These are phyloP conservation scores for Penicillium sp. DNA, from an alignment of 2,329 filamentous ascomycete genomes.

Conservation along the genomic window DNA sequence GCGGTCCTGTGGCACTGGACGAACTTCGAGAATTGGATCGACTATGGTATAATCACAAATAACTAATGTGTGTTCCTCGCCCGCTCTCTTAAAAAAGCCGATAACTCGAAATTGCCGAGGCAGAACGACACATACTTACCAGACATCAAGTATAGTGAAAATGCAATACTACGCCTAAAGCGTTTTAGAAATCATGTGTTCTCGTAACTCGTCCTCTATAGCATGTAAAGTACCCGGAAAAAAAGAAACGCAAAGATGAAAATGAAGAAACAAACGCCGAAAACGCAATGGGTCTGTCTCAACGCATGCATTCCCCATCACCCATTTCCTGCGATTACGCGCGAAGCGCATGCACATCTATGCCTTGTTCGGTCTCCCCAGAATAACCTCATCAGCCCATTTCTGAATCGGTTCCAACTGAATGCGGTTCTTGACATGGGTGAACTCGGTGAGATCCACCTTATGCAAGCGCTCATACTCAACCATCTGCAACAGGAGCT, in stretches of 20 bases:
- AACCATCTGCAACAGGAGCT: slow-evolving; percentile 89
- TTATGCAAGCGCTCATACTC: slow-evolving; percentile 81
- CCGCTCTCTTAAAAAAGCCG: background rate
- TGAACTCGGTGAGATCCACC: slow-evolving; percentile 83
- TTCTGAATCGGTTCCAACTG: slow-evolving; percentile 72
- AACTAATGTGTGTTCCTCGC: background rate
- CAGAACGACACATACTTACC: background rate
- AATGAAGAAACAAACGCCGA: slow-evolving; percentile 16
- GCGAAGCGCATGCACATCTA: slow-evolving; percentile 15
- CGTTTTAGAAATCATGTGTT: slow-evolving; percentile 14
- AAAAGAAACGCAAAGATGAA: slow-evolving; percentile 3
- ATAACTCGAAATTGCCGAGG: background rate
- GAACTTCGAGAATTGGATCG: background rate
- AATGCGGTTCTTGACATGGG: slow-evolving; percentile 64
- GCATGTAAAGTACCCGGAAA: slow-evolving; percentile 13
- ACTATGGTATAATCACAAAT: background rate
- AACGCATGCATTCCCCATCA: background rate
- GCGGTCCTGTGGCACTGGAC: background rate
- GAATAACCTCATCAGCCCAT: slow-evolving; percentile 75
- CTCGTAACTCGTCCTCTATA: slow-evolving; percentile 19
- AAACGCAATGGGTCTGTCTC: slow-evolving; percentile 3
- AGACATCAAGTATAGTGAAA: background rate
- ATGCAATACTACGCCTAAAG: background rate
- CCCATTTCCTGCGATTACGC: background rate
- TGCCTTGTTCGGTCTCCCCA: slow-evolving; percentile 63